Conservation (phyloP, 2,329 filamentous ascomycete species). For the Ramichloridium luteum region DNA sequence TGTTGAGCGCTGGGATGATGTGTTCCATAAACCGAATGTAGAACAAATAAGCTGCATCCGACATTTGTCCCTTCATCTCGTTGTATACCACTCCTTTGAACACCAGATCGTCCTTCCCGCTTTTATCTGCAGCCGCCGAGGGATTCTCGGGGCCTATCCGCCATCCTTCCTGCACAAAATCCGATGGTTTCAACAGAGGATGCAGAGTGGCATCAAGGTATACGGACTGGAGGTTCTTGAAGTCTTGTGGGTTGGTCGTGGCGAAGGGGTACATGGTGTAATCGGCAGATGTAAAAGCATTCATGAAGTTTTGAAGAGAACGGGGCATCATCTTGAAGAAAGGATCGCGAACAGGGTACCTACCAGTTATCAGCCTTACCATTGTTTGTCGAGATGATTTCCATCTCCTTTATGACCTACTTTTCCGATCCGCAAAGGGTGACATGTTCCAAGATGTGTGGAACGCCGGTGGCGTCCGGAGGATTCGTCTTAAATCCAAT, state of each 20-base stretch:
- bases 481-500: conserved; percentile 99
- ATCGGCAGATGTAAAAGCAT: conserved; percentile 90
- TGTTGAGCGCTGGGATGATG: conserved; percentile 87
- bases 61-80: conserved; percentile 99
- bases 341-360: conserved; percentile 92
- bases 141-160: conserved; percentile 87
- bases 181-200: conserved; percentile 75
- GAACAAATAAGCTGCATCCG: conserved; percentile 88
- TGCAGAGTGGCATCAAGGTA: conserved; percentile 91
- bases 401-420: too few species aligned
- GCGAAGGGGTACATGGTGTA: conserved; percentile 98
- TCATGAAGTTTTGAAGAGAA: conserved; percentile 99
- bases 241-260: conserved; percentile 90
- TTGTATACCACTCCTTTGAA: conserved; percentile 99
- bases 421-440: conserved; percentile 92
- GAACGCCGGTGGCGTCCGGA: conserved; percentile 87
- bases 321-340: conserved; percentile 99
- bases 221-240: conserved; percentile 88
- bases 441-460: conserved; percentile 95
- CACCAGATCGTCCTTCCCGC: conserved; percentile 48
- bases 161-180: conserved; percentile 97
- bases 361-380: conserved; percentile 28
- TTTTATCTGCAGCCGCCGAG: conserved; percentile 29
- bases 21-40: conserved; percentile 93
- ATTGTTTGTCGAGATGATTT: too few species aligned